phyloP scores from a whole-genome alignment of 2,329 filamentous ascomycete genomes.

The Fusarium transvaalense region DNA sequence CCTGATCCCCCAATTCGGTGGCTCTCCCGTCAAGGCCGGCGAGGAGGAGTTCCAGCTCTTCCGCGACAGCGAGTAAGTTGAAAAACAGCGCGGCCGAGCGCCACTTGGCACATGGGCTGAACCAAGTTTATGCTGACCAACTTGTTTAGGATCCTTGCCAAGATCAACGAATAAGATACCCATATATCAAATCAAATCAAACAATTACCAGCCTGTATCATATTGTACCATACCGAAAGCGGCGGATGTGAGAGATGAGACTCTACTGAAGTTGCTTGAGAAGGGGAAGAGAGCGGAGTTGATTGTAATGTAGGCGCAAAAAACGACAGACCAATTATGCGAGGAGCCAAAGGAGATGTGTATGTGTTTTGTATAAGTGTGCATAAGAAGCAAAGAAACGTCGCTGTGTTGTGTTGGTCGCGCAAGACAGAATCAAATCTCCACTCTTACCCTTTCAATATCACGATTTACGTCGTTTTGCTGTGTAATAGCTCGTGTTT shows the following conservation, averaged over 20 bases:
- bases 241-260: conserved; percentile 35
- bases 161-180: conserved; percentile 89
- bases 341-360: conserved; percentile 12
- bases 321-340: conserved; percentile 33
- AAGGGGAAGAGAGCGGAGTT: conserved; percentile 29
- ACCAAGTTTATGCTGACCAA: conserved; percentile 29
- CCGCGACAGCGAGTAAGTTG: conserved; percentile 95
- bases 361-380: conserved; percentile 25
- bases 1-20: conserved; percentile 96
- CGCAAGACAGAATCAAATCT: conserved; percentile 48
- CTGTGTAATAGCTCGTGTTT: not conserved
- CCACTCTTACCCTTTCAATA: conserved; percentile 49
- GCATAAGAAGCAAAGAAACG: conserved; percentile 16
- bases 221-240: conserved; percentile 53
- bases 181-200: conserved; percentile 27
- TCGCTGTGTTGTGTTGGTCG: conserved; percentile 32
- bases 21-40: conserved; percentile 95
- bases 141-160: conserved; percentile 84
- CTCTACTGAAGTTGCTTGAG: conserved; percentile 19
- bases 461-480: conserved; percentile 9
- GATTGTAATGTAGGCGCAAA: conserved; percentile 44
- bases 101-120: not conserved
- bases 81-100: not conserved
- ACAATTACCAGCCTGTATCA: conserved; percentile 51
- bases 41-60: conserved; percentile 97